These are phyloP conservation scores for Ophiostoma triangulosporum DNA, from an alignment of 2,329 filamentous ascomycete species.

Conservation along the genomic window DNA sequence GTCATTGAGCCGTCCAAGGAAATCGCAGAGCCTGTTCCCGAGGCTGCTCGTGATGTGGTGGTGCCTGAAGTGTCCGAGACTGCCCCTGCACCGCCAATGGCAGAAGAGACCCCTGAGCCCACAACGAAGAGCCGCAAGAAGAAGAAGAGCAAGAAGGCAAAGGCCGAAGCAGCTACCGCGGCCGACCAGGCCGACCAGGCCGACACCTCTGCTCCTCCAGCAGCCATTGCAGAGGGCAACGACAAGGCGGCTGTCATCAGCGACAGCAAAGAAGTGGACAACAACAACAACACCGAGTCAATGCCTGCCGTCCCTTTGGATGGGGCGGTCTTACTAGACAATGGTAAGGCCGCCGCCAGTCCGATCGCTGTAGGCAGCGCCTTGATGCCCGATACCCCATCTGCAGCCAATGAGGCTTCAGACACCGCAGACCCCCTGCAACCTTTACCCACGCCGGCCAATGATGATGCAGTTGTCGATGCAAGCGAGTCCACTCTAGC, in stretches of 20 bases:
- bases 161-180: not conserved
- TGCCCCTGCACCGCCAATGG: not conserved
- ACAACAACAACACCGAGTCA: not conserved
- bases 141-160: not conserved
- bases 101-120: not conserved
- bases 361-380: not conserved
- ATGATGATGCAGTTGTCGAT: not conserved
- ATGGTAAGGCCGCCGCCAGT: not conserved
- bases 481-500: not conserved
- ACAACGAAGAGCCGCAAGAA: not conserved
- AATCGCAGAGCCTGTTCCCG: not conserved
- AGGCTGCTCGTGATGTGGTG: not conserved
- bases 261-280: not conserved
- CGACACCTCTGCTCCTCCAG: not conserved
- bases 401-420: slow-evolving; percentile 2
- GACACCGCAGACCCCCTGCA: not conserved
- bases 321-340: not conserved
- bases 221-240: not conserved
- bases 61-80: not conserved
- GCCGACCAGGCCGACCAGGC: not conserved
- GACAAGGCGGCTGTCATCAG: not conserved
- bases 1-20: not conserved
- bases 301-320: not conserved
- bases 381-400: slow-evolving; percentile 2
- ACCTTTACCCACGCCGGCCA: not conserved